These are phyloP conservation scores for Pseudogymnoascus sp. DNA, from an alignment of 2,329 filamentous ascomycete species.

Conservation along the genomic window DNA sequence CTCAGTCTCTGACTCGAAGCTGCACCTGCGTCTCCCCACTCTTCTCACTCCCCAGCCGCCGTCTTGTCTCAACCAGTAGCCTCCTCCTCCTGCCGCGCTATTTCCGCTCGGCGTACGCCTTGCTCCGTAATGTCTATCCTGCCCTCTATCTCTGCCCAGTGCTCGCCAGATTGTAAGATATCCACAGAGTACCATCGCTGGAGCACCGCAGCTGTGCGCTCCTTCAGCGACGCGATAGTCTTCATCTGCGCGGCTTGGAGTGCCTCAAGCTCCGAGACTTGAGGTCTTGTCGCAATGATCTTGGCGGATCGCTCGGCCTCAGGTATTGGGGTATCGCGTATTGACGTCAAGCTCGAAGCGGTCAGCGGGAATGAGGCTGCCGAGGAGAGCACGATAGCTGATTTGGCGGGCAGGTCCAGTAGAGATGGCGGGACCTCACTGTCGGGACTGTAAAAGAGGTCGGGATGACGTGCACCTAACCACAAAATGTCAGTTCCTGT, in stretches of 20 bases:
- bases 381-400: slow-evolving; percentile 28
- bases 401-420: slow-evolving; percentile 22
- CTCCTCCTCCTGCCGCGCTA: slow-evolving; percentile 19
- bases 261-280: slow-evolving; percentile 26
- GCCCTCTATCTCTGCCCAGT: slow-evolving; percentile 28
- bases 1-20: slow-evolving; percentile 1
- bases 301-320: slow-evolving; percentile 25
- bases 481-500: slow-evolving; percentile 13
- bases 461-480: slow-evolving; percentile 27
- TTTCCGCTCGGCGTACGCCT: slow-evolving; percentile 19
- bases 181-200: slow-evolving; percentile 28
- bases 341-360: slow-evolving; percentile 28
- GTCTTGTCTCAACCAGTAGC: slow-evolving; percentile 2
- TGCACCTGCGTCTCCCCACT: background rate
- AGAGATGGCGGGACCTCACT: slow-evolving; percentile 23
- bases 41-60: background rate
- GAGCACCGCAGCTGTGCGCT: slow-evolving; percentile 25
- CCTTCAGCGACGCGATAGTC: slow-evolving; percentile 25
- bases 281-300: slow-evolving; percentile 28
- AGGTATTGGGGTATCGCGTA: slow-evolving; percentile 27
- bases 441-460: slow-evolving; percentile 27
- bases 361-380: slow-evolving; percentile 28
- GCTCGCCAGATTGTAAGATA: slow-evolving; percentile 26
- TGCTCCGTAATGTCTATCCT: slow-evolving; percentile 26
- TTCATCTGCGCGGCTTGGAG: slow-evolving; percentile 26